Evolutionary conservation across 441 rosid species (phyloP), one percentile per base, ranked within the genome.

Genomic region (Eutrema salsugineum): DNA sequence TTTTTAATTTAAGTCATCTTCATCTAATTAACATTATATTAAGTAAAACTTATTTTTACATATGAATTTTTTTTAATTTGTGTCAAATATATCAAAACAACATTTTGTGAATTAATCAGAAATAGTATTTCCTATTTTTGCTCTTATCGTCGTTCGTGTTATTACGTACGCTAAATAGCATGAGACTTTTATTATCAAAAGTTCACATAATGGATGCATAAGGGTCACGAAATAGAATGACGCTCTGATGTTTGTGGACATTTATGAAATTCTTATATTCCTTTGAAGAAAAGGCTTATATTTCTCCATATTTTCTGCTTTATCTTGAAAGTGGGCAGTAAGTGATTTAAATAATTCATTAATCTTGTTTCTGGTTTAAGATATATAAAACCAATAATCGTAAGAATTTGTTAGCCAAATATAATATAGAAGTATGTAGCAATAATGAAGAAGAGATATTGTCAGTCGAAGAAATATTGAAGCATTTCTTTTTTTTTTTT

Each of bases 181-280:
- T 24, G 27, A 24, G 4, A 24, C 27, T 24, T 24, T 24, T 58
- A 48, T 48, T 20, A 38, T 70, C 20, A 47, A 16, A 59, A 39
- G 67, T 38, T 55, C 12, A 36, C 27, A 47, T 70, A 6, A 30
- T 50, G 22, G 54, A 17, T 71, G 46, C 71, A 39, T 51, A 44
- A 27, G 5, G 53, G 61, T 39, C 27, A 66, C 49, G 30, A 66
- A 66, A 40, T 4, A 40, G 28, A 50, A 66, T 6, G 28, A 42
- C 71, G 14, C 42, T 66, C 1, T 53, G 51, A 53, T 66, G 62
- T 53, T 28, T 53, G 61, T 51, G 35, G 59, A 38, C 69, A 24
- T 66, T 66, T 51, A 66, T 66, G n/a, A 9, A 6, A 19, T 30
- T 27, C 27, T 1, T 12, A 20, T 6, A n/a, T 7, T 15, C 1